Percentiles rank a stretch among this genome's conserved stretches.
phyloP scores from a whole-genome alignment of 352 stramenopile genomes.

The Phytopythium boreale region DNA sequence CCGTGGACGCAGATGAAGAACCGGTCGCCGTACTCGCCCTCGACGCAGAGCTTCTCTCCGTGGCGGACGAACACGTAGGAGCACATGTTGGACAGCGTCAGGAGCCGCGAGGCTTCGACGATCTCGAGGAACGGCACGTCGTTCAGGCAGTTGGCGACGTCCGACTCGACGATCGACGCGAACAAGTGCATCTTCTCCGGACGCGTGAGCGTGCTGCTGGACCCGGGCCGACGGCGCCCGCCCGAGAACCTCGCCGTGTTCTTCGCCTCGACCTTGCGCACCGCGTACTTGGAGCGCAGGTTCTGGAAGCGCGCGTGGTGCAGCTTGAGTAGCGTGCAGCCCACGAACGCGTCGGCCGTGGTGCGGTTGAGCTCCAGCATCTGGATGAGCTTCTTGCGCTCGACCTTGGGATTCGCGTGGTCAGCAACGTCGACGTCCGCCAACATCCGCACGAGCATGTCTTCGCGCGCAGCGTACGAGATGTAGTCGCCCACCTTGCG shows the following conservation, averaged over 20 bases:
- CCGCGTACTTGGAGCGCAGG: conserved; percentile 25
- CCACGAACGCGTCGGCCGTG: conserved; percentile 44
- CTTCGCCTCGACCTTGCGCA: conserved; percentile 25
- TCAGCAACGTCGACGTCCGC: conserved; percentile 19
- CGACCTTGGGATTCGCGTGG: conserved; percentile 15
- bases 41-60: conserved; percentile 45
- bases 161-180: conserved; percentile 59
- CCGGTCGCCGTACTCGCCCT: conserved; percentile 54
- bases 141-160: conserved; percentile 62
- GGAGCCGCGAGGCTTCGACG: conserved; percentile 51
- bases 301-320: conserved; percentile 50
- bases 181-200: conserved; percentile 65
- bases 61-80: conserved; percentile 57
- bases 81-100: conserved; percentile 65
- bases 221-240: conserved; percentile 14
- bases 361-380: conserved; percentile 60
- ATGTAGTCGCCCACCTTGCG: conserved; percentile 55
- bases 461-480: conserved; percentile 46
- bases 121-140: conserved; percentile 66
- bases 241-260: conserved; percentile 56
- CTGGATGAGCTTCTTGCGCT: conserved; percentile 47
- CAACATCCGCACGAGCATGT: conserved; percentile 45
- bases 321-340: conserved; percentile 60
- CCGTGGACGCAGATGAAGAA: conserved; percentile 78
- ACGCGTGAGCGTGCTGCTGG: conserved; percentile 24